These are phyloP conservation scores for Aciculoconidium aculeatum DNA, from an alignment of 805 yeast genomes.

Conservation along the genomic window DNA sequence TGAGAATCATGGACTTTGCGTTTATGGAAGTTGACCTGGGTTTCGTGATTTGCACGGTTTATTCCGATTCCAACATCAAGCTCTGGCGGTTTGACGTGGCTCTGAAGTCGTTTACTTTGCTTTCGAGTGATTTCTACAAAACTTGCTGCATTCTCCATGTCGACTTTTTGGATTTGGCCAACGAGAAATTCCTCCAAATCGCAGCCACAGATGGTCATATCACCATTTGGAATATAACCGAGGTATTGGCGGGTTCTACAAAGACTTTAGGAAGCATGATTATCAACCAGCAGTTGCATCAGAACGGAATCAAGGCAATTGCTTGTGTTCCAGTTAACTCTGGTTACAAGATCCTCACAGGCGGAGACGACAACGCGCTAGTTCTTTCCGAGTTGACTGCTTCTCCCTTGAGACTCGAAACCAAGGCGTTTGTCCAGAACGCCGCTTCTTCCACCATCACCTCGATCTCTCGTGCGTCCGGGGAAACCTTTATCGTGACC, in stretches of 20 bases:
- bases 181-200: conserved; percentile 35
- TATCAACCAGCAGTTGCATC: conserved; percentile 58
- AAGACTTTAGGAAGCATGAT: conserved; percentile 20
- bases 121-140: conserved; percentile 50
- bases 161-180: conserved; percentile 32
- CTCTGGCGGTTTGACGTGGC: conserved; percentile 49
- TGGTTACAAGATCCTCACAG: conserved; percentile 48
- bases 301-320: conserved; percentile 76
- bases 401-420: conserved; percentile 15
- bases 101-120: conserved; percentile 33
- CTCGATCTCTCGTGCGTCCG: conserved; percentile 37
- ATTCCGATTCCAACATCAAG: conserved; percentile 77
- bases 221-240: conserved; percentile 51
- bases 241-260: conserved; percentile 3
- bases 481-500: conserved; percentile 43
- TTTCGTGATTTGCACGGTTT: conserved; percentile 60
- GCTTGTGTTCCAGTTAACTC: conserved; percentile 15
- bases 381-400: conserved; percentile 17
- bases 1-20: conserved; percentile 85
- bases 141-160: conserved; percentile 74
- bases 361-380: conserved; percentile 90
- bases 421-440: conserved; percentile 30
- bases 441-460: conserved; percentile 92
- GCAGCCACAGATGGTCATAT: conserved; percentile 85
- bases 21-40: conserved; percentile 38